These are phyloP conservation scores for Aspergillus olivimuriae DNA, from an alignment of 495 filamentous ascomycete genomes.

Conservation along the genomic window DNA sequence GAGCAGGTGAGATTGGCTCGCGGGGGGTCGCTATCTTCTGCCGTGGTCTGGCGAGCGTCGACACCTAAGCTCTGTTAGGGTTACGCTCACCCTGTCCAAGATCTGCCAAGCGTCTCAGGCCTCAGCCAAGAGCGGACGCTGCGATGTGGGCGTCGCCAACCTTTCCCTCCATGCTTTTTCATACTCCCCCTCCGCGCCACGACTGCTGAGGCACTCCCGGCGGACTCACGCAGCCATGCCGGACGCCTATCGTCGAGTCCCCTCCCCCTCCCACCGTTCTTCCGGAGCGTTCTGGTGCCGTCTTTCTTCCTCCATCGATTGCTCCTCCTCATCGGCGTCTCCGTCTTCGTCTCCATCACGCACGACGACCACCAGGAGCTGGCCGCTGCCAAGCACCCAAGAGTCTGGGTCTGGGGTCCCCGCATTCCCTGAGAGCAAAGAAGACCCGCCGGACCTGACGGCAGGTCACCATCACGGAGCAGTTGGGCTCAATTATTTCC, in stretches of 20 bases:
- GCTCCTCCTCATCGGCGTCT: too few species aligned
- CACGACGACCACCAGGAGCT: neutral
- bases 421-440: constrained; percentile 3
- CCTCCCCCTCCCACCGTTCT: too few species aligned
- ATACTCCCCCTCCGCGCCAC: too few species aligned
- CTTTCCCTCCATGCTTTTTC: neutral
- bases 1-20: neutral
- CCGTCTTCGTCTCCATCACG: neutral
- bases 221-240: too few species aligned
- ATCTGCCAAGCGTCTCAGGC: constrained; percentile 2
- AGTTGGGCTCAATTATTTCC: neutral
- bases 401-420: constrained; percentile 10
- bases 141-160: neutral
- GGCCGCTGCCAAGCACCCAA: constrained; percentile 1
- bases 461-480: neutral
- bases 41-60: neutral
- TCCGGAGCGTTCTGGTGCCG: too few species aligned
- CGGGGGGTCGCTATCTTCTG: neutral
- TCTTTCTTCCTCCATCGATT: too few species aligned
- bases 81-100: constrained; percentile 3
- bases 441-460: neutral
- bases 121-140: neutral
- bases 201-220: neutral
- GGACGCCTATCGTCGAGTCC: too few species aligned
- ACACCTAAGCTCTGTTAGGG: neutral